Evolutionary conservation across 768 basidiomycete genomes (phyloP).

Genomic region (Zangia roseola): DNA sequence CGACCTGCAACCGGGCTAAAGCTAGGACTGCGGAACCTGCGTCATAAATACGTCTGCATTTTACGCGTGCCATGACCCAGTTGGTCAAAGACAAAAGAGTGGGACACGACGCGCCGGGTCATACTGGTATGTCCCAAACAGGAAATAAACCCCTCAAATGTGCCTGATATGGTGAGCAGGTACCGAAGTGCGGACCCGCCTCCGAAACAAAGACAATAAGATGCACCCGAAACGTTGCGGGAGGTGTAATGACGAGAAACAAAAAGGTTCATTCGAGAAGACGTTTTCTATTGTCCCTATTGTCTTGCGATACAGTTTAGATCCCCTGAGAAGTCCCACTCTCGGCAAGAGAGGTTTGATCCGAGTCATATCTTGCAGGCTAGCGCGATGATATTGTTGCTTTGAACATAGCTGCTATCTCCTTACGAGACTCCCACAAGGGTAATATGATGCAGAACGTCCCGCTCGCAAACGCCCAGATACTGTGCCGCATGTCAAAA

Average conservation of each 20-base stretch:
- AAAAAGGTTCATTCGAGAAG: constrained; percentile 10
- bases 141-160: constrained; percentile 4
- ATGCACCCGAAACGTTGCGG: constrained; percentile 7
- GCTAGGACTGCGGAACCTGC: not conserved
- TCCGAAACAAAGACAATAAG: constrained; percentile 27
- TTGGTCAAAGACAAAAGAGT: constrained; percentile 32
- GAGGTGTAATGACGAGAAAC: constrained; percentile 10
- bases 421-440: constrained; percentile 36
- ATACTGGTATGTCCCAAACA: not conserved
- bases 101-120: not conserved
- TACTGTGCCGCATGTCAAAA: constrained; percentile 21
- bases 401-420: constrained; percentile 28
- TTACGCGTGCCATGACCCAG: constrained; percentile 11
- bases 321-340: not conserved
- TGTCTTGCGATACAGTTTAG: constrained; percentile 12
- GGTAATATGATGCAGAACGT: constrained; percentile 39
- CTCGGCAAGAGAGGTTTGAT: not conserved
- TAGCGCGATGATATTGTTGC: not conserved
- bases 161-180: constrained; percentile 5
- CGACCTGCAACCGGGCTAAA: constrained; percentile 11
- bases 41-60: constrained; percentile 27
- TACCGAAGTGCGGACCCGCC: not conserved
- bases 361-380: not conserved
- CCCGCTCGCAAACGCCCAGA: constrained; percentile 37
- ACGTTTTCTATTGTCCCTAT: constrained; percentile 28